A percentile compares a stretch with the other conserved stretches of the same genome.
These are phyloP conservation scores for Botryotinia narcissicola DNA, from an alignment of 2,329 filamentous ascomycete genomes.

Conservation along the genomic window DNA sequence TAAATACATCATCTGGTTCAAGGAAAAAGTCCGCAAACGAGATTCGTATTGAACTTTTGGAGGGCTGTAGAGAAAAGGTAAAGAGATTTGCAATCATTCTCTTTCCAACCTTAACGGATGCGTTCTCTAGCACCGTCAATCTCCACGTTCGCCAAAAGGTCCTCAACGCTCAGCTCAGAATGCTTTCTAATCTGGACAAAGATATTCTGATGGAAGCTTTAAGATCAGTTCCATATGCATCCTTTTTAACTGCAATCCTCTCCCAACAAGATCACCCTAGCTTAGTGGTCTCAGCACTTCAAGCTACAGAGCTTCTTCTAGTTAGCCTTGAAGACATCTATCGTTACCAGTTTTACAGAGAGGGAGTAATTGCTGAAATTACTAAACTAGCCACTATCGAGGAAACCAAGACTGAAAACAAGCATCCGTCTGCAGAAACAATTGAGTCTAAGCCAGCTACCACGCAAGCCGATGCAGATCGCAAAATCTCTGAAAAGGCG, in stretches of 20 bases:
- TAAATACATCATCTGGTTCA: slow-evolving; percentile 44
- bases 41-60: slow-evolving; percentile 76
- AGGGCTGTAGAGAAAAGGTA: slow-evolving; percentile 81
- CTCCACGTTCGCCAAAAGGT: slow-evolving; percentile 93
- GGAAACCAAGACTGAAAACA: slow-evolving; percentile 22
- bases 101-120: slow-evolving; percentile 91
- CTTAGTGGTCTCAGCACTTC: slow-evolving; percentile 80
- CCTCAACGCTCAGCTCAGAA: slow-evolving; percentile 91
- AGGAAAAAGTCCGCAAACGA: slow-evolving; percentile 64
- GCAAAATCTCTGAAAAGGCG: slow-evolving; percentile 36
- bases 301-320: slow-evolving; percentile 85
- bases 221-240: slow-evolving; percentile 87
- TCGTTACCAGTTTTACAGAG: slow-evolving; percentile 93
- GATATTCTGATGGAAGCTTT: slow-evolving; percentile 82
- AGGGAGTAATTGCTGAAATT: slow-evolving; percentile 92
- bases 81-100: slow-evolving; percentile 90
- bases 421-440: slow-evolving; percentile 27
- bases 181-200: slow-evolving; percentile 92
- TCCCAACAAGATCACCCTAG: slow-evolving; percentile 92
- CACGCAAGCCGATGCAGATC: slow-evolving; percentile 37
- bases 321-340: slow-evolving; percentile 84
- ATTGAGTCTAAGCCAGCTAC: slow-evolving; percentile 31
- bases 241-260: slow-evolving; percentile 89
- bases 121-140: slow-evolving; percentile 97
- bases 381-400: slow-evolving; percentile 64